phyloP scores from a whole-genome alignment of 805 yeast species.

The Cyberlindnera suaveolens region DNA sequence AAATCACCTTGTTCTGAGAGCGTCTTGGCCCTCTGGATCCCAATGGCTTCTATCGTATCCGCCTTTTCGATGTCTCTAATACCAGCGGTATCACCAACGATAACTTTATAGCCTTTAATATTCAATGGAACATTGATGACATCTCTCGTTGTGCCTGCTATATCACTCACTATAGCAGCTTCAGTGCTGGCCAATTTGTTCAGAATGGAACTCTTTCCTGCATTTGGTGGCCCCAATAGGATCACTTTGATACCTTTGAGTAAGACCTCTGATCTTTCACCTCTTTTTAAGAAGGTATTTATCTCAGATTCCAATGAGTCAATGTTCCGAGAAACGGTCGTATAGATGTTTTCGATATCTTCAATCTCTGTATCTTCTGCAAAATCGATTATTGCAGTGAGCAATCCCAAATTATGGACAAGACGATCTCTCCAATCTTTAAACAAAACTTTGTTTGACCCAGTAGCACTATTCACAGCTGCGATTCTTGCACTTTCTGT shows the following conservation, averaged over 20 bases:
- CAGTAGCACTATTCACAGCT: slow-evolving; percentile 68
- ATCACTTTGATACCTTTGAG: slow-evolving; percentile 68
- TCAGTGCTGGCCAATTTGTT: slow-evolving; percentile 73
- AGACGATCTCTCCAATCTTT: slow-evolving; percentile 61
- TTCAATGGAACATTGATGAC: slow-evolving; percentile 76
- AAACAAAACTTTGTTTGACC: slow-evolving; percentile 52
- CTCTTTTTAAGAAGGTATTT: slow-evolving; percentile 32
- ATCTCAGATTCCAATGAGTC: slow-evolving; percentile 39
- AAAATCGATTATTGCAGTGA: slow-evolving; percentile 89
- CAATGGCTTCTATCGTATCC: slow-evolving; percentile 69
- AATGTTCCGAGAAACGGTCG: slow-evolving; percentile 41
- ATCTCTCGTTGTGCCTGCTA: slow-evolving; percentile 95
- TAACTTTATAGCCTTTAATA: slow-evolving; percentile 75
- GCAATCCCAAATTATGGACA: slow-evolving; percentile 59
- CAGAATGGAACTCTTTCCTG: slow-evolving; percentile 87
- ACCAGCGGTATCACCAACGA: slow-evolving; percentile 93
- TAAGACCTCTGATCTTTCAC: slow-evolving; percentile 55
- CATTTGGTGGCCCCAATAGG: slow-evolving; percentile 89
- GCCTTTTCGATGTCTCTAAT: slow-evolving; percentile 43
- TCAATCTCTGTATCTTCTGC: slow-evolving; percentile 89
- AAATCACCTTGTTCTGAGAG: slow-evolving; percentile 60
- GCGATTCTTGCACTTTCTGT: slow-evolving; percentile 82
- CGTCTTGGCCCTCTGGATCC: slow-evolving; percentile 68
- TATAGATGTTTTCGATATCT: slow-evolving; percentile 49
- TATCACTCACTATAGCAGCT: slow-evolving; percentile 83